These are phyloP conservation scores for Lipomyces orientalis DNA, from an alignment of 805 yeast genomes.

Conservation along the genomic window DNA sequence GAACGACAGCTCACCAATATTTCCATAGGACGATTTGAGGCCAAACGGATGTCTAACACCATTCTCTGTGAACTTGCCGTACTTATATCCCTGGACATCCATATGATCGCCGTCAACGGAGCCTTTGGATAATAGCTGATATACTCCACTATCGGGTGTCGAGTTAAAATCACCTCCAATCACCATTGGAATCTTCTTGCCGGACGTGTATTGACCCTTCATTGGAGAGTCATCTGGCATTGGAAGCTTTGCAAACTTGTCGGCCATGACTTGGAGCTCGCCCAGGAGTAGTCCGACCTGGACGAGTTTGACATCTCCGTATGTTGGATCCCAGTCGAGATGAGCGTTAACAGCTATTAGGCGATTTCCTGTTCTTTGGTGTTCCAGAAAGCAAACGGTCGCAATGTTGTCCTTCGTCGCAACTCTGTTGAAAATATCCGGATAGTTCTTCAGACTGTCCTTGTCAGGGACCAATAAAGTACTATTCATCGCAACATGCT, in stretches of 20 bases:
- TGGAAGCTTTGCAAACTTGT: slow-evolving; percentile 49
- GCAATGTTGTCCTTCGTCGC: slow-evolving; percentile 96
- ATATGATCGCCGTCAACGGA: slow-evolving; percentile 66
- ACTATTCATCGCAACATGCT: slow-evolving; percentile 49
- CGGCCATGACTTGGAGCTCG: slow-evolving; percentile 73
- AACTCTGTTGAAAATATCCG: slow-evolving; percentile 92
- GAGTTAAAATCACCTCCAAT: slow-evolving; percentile 98
- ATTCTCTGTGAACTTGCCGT: slow-evolving; percentile 87
- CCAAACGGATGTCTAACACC: slow-evolving; percentile 84
- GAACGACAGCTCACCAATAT: slow-evolving; percentile 87
- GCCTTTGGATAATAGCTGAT: slow-evolving; percentile 84
- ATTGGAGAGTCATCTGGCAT: slow-evolving; percentile 28
- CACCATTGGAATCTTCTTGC: slow-evolving; percentile 69
- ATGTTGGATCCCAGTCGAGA: slow-evolving; percentile 97
- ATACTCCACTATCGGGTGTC: slow-evolving; percentile 84
- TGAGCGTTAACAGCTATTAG: slow-evolving; percentile 86
- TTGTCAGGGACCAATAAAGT: slow-evolving; percentile 34
- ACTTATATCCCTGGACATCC: slow-evolving; percentile 85
- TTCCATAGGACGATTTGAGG: slow-evolving; percentile 82
- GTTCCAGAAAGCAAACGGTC: slow-evolving; percentile 74
- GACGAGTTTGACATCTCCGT: slow-evolving; percentile 92
- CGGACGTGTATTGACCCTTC: slow-evolving; percentile 49
- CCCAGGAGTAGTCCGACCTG: slow-evolving; percentile 92
- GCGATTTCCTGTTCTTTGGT: slow-evolving; percentile 69
- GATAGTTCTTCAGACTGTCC: slow-evolving; percentile 88